phyloP scores from a whole-genome alignment of 352 stramenopile genomes.

The Globisporangium ultimum region DNA sequence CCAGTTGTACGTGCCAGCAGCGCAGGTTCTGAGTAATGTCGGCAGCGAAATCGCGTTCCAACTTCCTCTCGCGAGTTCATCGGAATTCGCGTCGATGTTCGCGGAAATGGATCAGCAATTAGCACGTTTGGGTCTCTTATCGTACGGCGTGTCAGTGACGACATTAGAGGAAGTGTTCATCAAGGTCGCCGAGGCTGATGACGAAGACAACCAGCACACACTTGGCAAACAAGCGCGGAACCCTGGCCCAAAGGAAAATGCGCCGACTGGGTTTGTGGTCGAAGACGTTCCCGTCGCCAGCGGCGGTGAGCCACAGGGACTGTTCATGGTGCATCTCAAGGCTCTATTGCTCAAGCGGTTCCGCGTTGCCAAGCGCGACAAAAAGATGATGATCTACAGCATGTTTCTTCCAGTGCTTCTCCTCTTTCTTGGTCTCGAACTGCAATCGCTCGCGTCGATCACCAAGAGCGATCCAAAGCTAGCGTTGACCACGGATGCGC shows the following conservation, averaged over 20 bases:
- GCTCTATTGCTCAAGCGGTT: conserved; percentile 56
- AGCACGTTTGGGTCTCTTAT: neutral
- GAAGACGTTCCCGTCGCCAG: conserved; percentile 20
- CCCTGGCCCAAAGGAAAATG: conserved; percentile 28
- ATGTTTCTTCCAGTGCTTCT: conserved; percentile 64
- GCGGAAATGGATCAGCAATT: neutral
- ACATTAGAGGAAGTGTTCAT: too few relatives aligned
- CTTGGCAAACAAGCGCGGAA: neutral
- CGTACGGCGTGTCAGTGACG: conserved; percentile 96
- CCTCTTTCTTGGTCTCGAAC: conserved; percentile 35
- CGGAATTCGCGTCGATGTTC: conserved; percentile 92
- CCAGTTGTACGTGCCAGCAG: conserved; percentile 54
- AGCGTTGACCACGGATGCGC: too few relatives aligned
- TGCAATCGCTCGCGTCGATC: conserved; percentile 24
- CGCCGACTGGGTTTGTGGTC: conserved; percentile 28
- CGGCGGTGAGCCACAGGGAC: conserved; percentile 17
- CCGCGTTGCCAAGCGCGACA: conserved; percentile 58
- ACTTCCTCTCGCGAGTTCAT: conserved; percentile 80
- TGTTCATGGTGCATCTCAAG: conserved; percentile 37
- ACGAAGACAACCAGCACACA: conserved; percentile 20
- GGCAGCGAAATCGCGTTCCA: conserved; percentile 95
- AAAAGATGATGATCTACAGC: conserved; percentile 56
- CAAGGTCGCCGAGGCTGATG: conserved; percentile 48
- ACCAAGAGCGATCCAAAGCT: too few relatives aligned
- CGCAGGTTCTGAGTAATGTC: conserved; percentile 87